Percentiles rank a stretch among this genome's conserved stretches.
Evolutionary conservation across 495 filamentous ascomycete species (phyloP).

Genomic region (Penicillium silybi): DNA sequence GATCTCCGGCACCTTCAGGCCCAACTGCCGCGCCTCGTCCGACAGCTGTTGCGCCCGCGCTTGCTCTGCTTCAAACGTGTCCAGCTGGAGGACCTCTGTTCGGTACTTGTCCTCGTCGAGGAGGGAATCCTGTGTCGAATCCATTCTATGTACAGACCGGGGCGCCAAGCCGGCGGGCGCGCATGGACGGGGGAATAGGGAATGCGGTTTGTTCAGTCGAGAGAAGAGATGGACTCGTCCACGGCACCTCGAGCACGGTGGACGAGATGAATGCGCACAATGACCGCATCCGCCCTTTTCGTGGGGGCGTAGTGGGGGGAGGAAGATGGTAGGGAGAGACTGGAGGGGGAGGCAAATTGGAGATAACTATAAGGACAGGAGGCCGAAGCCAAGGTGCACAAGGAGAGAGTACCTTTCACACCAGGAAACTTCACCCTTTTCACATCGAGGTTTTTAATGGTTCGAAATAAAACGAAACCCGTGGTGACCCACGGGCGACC

Average conservation of each 20-base stretch:
- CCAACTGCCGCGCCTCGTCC: conserved; percentile 39
- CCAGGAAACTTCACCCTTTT: neutral
- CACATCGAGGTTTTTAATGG: conserved; percentile 1
- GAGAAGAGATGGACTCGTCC: conserved; percentile 31
- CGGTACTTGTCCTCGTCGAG: conserved; percentile 40
- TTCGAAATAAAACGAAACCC: conserved; percentile 1
- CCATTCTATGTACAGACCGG: conserved; percentile 18
- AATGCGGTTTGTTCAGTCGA: neutral
- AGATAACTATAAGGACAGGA: conserved; percentile 2
- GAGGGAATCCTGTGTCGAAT: conserved; percentile 1
- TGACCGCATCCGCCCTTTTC: conserved; percentile 33
- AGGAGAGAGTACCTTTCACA: neutral
- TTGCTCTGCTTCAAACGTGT: conserved; percentile 35
- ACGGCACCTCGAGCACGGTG: conserved; percentile 34
- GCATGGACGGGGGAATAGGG: conserved; percentile 13
- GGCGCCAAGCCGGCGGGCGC: conserved; percentile 26
- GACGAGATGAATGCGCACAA: conserved; percentile 31
- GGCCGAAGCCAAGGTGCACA: neutral
- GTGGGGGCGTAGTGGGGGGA: conserved; percentile 10
- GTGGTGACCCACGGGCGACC: conserved; percentile 21
- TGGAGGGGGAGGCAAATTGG: conserved; percentile 5
- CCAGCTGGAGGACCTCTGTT: conserved; percentile 32
- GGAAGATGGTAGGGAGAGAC: conserved; percentile 2
- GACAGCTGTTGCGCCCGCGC: conserved; percentile 33
- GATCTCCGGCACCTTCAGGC: conserved; percentile 36